Percentiles rank a stretch among this genome's conserved stretches.
These are phyloP conservation scores for Populus simonii DNA, from an alignment of 345 rosid species.

Conservation along the genomic window DNA sequence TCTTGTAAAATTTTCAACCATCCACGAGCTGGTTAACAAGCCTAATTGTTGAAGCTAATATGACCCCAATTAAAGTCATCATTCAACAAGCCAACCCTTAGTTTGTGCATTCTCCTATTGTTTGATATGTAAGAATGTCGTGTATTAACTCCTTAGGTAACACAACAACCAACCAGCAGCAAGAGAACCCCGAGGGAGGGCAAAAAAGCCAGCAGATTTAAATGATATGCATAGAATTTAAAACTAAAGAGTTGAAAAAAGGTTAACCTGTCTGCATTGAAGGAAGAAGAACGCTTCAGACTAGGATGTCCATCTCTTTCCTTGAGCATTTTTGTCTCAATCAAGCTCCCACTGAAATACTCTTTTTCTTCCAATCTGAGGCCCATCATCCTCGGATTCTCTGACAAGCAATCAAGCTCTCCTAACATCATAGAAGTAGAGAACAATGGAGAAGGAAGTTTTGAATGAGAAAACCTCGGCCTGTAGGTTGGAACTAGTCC, in stretches of 20 bases:
- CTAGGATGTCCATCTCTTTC: constrained; percentile 45
- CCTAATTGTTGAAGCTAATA: neutral
- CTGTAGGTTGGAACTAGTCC: constrained; percentile 79
- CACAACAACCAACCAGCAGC: neutral
- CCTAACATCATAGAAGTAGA: constrained; percentile 68
- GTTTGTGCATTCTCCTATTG: neutral
- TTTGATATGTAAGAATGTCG: neutral
- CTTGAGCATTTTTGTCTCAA: constrained; percentile 63
- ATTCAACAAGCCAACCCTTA: neutral
- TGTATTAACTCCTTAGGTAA: neutral
- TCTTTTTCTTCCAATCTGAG: constrained; percentile 80
- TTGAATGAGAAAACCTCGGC: constrained; percentile 69
- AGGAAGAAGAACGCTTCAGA: constrained; percentile 92
- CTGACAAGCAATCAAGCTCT: constrained; percentile 77
- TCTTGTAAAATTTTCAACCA: neutral
- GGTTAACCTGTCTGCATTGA: constrained; percentile 84
- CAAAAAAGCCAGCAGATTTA: neutral
- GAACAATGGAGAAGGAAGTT: constrained; percentile 63
- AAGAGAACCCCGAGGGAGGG: neutral
- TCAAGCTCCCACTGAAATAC: constrained; percentile 87
- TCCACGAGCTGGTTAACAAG: neutral
- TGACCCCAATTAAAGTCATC: neutral
- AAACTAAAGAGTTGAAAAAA: neutral
- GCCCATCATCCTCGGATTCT: constrained; percentile 72
- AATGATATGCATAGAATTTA: neutral